A percentile compares a stretch with the other conserved stretches of the same genome.
Evolutionary conservation across 441 rosid genomes (phyloP).

Genomic region (Pelargonium fulgidum): DNA sequence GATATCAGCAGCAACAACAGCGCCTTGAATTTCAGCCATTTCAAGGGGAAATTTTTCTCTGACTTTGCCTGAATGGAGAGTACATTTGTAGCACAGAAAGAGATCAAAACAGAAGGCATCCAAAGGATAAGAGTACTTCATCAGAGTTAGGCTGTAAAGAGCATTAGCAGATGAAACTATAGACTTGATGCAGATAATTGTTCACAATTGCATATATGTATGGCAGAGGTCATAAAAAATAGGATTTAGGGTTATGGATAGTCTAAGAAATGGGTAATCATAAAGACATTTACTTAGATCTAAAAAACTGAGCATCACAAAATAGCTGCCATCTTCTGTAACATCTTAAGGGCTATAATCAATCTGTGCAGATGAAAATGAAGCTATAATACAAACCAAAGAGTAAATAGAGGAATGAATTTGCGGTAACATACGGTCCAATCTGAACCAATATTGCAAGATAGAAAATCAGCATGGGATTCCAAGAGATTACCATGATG

Average conservation of each 20-base stretch:
- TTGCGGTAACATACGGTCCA: not conserved
- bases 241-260: no score
- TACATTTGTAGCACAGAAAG: not conserved
- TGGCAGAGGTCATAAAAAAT: no score
- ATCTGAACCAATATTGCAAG: not conserved
- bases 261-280: not conserved
- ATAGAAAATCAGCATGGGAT: slow-evolving; percentile 4
- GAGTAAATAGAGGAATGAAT: not conserved
- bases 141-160: not conserved
- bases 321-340: not conserved
- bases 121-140: not conserved
- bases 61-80: slow-evolving; percentile 48
- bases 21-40: slow-evolving; percentile 99
- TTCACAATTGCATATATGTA: no score
- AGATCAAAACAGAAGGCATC: not conserved
- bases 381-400: slow-evolving; percentile 8
- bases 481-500: slow-evolving; percentile 63
- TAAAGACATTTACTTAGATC: not conserved
- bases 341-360: not conserved
- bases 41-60: slow-evolving; percentile 90
- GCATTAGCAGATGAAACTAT: not conserved
- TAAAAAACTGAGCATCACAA: not conserved
- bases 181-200: no score
- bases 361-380: not conserved
- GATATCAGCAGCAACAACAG: slow-evolving; percentile 94